Evolutionary conservation across 2,329 filamentous ascomycete genomes (phyloP).

Genomic region (Sclerotinia glacialis): DNA sequence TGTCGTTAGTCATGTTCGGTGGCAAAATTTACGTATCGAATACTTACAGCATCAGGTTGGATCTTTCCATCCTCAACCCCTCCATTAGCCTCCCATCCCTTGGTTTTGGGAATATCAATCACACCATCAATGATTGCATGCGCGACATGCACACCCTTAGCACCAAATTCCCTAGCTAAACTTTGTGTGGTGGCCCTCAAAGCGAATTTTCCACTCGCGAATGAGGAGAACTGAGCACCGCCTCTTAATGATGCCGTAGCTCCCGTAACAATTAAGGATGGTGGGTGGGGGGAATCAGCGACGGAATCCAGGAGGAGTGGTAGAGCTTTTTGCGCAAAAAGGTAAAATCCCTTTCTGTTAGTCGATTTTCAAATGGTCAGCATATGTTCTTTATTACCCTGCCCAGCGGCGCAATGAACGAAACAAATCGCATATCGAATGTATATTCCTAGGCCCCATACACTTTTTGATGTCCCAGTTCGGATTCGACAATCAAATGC

Average conservation of each 20-base stretch:
- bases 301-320: slow-evolving; percentile 67
- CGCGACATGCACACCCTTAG: slow-evolving; percentile 77
- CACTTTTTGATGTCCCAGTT: too few relatives aligned
- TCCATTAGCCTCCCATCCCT: slow-evolving; percentile 48
- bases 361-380: slow-evolving; percentile 8
- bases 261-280: slow-evolving; percentile 80
- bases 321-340: slow-evolving; percentile 70
- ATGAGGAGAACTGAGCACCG: slow-evolving; percentile 64
- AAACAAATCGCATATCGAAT: too few relatives aligned
- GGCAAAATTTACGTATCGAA: neutral
- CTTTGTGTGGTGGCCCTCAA: slow-evolving; percentile 70
- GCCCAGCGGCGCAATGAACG: too few relatives aligned
- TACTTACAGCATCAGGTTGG: slow-evolving; percentile 67
- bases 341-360: slow-evolving; percentile 58
- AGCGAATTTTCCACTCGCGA: slow-evolving; percentile 79
- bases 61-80: slow-evolving; percentile 61
- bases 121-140: slow-evolving; percentile 82
- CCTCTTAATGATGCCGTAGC: slow-evolving; percentile 78
- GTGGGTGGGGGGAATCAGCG: slow-evolving; percentile 57
- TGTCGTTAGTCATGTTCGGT: neutral
- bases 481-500: too few relatives aligned
- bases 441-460: too few relatives aligned
- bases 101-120: slow-evolving; percentile 75
- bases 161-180: slow-evolving; percentile 79
- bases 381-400: too few relatives aligned